Base-by-base conservation (phyloP, 225 moss, liverwort and hornwort genomes). In the Takakia lepidozioides region DNA sequence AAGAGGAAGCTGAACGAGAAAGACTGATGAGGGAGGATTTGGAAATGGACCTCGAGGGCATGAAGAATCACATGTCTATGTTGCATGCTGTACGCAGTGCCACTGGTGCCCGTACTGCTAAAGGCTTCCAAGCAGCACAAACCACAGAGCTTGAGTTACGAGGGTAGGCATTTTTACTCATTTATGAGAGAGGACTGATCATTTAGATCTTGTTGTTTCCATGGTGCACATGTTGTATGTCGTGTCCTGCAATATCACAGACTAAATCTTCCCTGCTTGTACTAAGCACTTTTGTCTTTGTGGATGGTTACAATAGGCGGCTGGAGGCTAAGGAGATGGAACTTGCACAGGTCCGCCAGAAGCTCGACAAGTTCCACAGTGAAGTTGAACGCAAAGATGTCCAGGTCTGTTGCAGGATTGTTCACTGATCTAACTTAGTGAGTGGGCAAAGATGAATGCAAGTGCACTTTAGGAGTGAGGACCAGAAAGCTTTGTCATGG, bases 91-190 rank as follows among this genome's bases (percentile, higher is more conserved):
- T 79, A 10, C 73, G 73, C 20, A 74, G 78, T 46, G n/a, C n/a
- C n/a, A 74, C 78, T 19, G 73, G 73, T 1, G 60, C 78, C 0
- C 60, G 78, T 19, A 79, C 69, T 46, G 66, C 74, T 39, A 79
- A 74, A 56, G 69, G 78, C 25, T 79, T 79, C 22, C 78, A 79
- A 66, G 78, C 70, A 53, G 78, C 78, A 17, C 78, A 79, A 60
- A 66, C 73, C 25, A 73, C 73, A 26, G 73, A 73, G 20, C 60
- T 79, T 63, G 78, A 79, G 16, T 47, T 79, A 3, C 73, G 73
- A n/a, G 73, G 73, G 73, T 79, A 21, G 46, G 20, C 10, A 6
- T 14, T n/a, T 23, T 41, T 2, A 17, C 20, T 41, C 41, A 8
- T n/a, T n/a, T n/a, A n/a, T n/a, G n/a, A n/a, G n/a, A n/a, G n/a